Evolutionary conservation across 164 flowering plant species (phyloP).

Genomic region (Paratinospora sagittata): DNA sequence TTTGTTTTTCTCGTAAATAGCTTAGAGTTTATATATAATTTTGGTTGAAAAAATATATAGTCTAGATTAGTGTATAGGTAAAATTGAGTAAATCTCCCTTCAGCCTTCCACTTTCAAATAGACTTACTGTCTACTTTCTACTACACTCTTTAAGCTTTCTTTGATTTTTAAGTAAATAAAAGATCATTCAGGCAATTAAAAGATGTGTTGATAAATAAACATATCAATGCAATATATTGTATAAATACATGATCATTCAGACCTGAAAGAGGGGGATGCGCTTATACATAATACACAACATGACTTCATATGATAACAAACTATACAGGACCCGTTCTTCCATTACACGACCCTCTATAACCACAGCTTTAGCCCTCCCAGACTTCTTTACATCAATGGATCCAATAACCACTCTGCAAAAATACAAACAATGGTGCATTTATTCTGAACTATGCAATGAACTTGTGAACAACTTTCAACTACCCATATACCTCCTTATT

Average conservation of each 20-base stretch:
- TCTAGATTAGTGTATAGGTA: no score
- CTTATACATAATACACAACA: not conserved
- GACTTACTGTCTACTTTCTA: no score
- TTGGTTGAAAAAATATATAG: no score
- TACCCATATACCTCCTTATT: constrained; percentile 13
- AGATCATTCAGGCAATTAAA: no score
- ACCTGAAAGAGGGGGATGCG: not conserved
- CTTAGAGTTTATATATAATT: no score
- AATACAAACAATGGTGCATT: constrained; percentile 5
- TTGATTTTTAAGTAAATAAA: no score
- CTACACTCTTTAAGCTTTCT: no score
- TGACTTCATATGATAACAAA: not conserved
- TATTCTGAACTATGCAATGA: constrained; percentile 9
- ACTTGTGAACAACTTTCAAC: constrained; percentile 10
- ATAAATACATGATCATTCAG: not conserved
- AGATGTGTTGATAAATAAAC: not conserved
- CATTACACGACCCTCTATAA: no score
- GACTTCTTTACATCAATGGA: not conserved
- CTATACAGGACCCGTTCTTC: not conserved
- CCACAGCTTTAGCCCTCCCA: not conserved
- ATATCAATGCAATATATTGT: not conserved
- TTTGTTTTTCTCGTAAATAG: no score
- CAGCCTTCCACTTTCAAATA: no score
- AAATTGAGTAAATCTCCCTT: no score
- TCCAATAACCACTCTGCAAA: not conserved